These are phyloP conservation scores for Lycium ferocissimum DNA, from an alignment of 257 asterid genomes.

Conservation along the genomic window DNA sequence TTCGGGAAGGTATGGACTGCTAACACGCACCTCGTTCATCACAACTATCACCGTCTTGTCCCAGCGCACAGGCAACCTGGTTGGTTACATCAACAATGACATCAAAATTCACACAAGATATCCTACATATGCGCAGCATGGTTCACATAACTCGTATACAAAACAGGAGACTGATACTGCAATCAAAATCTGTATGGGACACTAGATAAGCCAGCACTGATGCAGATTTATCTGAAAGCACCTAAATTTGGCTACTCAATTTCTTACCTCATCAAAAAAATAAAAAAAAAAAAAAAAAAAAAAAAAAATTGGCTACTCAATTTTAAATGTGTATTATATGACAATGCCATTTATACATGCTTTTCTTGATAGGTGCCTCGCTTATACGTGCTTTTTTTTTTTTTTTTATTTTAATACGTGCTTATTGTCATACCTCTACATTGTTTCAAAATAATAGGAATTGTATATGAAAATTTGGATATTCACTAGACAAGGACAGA, in stretches of 20 bases:
- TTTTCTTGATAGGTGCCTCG: not conserved
- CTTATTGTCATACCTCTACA: not conserved
- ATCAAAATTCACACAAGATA: conserved; percentile 30
- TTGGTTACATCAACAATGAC: conserved; percentile 41
- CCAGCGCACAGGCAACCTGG: conserved; percentile 98
- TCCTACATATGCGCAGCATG: not conserved
- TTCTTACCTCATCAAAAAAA: too few relatives aligned
- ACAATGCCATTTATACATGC: not conserved
- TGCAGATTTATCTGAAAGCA: too few relatives aligned
- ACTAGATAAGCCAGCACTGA: too few relatives aligned
- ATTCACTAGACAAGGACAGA: conserved; percentile 1
- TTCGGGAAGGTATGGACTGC: conserved; percentile 93
- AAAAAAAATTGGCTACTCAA: too few relatives aligned
- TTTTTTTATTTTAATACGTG: not conserved
- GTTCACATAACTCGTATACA: not conserved
- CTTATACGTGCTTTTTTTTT: too few relatives aligned
- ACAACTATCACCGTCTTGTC: conserved; percentile 90
- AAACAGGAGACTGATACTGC: not conserved
- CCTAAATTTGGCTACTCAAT: too few relatives aligned
- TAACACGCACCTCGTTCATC: conserved; percentile 94
- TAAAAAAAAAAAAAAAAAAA: too few relatives aligned
- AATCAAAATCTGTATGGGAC: not conserved
- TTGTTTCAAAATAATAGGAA: conserved; percentile 8
- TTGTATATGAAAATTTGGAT: not conserved
- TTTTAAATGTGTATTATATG: too few relatives aligned